A percentile compares a stretch with the other conserved stretches of the same genome.
These are phyloP conservation scores for Seminavis robusta DNA, from an alignment of 108 stramenopile species.

Conservation along the genomic window DNA sequence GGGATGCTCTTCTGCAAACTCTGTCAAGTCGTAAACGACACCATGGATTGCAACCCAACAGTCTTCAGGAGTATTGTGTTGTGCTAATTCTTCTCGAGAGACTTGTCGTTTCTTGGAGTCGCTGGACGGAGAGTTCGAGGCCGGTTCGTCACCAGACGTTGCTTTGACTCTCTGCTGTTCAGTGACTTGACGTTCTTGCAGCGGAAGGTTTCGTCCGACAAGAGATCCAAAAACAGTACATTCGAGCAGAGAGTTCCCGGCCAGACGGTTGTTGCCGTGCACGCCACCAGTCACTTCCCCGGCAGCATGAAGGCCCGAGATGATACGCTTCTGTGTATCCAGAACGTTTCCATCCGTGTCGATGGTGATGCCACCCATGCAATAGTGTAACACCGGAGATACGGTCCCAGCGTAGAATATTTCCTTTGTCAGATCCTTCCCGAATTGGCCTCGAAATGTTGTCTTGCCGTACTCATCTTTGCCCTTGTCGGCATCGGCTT, in stretches of 20 bases:
- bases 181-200: slow-evolving; percentile 20
- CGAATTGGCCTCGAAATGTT: slow-evolving; percentile 61
- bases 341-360: slow-evolving; percentile 68
- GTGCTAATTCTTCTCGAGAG: slow-evolving; percentile 48
- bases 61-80: slow-evolving; percentile 79
- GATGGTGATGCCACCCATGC: slow-evolving; percentile 91
- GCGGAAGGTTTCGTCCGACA: slow-evolving; percentile 77
- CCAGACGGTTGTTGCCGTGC: slow-evolving; percentile 77
- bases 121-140: neutral
- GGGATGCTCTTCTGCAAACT: slow-evolving; percentile 90
- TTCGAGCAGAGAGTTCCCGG: slow-evolving; percentile 87
- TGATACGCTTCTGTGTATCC: slow-evolving; percentile 28
- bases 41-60: slow-evolving; percentile 90
- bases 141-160: neutral
- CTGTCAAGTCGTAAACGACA: slow-evolving; percentile 87
- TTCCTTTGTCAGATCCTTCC: slow-evolving; percentile 48
- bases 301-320: slow-evolving; percentile 71
- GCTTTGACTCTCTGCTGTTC: slow-evolving; percentile 2
- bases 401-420: slow-evolving; percentile 79
- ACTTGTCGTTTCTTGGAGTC: slow-evolving; percentile 34
- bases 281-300: slow-evolving; percentile 86
- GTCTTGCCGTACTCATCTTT: slow-evolving; percentile 65
- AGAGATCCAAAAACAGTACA: slow-evolving; percentile 91
- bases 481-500: slow-evolving; percentile 48
- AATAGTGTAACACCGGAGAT: slow-evolving; percentile 86